Percentiles rank a stretch among this genome's conserved stretches.
phyloP scores from a whole-genome alignment of 2,329 filamentous ascomycete species.

The Fusarium nisikadoi region DNA sequence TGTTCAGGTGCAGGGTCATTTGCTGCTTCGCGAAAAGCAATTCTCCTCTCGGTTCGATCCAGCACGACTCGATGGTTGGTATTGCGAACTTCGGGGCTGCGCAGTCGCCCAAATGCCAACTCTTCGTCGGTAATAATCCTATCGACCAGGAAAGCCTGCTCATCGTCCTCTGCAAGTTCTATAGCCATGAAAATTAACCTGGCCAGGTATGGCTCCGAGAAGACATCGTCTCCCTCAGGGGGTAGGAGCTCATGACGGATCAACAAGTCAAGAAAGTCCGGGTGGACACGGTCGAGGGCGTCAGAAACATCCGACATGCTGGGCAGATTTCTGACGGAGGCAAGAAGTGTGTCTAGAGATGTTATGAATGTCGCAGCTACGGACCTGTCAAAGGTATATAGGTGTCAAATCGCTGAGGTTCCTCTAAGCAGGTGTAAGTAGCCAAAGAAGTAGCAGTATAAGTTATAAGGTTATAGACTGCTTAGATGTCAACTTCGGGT shows the following conservation, averaged over 20 bases:
- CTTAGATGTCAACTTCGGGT: neutral
- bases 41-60: constrained; percentile 24
- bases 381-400: neutral
- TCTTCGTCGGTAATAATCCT: constrained; percentile 42
- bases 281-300: constrained; percentile 34
- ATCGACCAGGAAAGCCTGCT: constrained; percentile 34
- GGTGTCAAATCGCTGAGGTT: neutral
- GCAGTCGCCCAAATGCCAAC: constrained; percentile 22
- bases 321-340: neutral
- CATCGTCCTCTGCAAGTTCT: constrained; percentile 26
- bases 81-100: constrained; percentile 23
- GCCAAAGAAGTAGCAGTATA: neutral
- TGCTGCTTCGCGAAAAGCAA: neutral
- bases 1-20: neutral
- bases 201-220: constrained; percentile 30
- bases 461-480: neutral
- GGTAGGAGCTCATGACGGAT: constrained; percentile 13
- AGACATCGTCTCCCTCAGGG: neutral
- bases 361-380: neutral
- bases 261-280: constrained; percentile 35
- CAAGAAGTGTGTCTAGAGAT: too few species aligned
- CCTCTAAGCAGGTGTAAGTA: neutral
- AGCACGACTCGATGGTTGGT: constrained; percentile 16
- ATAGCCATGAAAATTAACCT: constrained; percentile 32
- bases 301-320: neutral